These are phyloP conservation scores for Plenodomus biglobosus DNA, from an alignment of 2,329 filamentous ascomycete species.

Conservation along the genomic window DNA sequence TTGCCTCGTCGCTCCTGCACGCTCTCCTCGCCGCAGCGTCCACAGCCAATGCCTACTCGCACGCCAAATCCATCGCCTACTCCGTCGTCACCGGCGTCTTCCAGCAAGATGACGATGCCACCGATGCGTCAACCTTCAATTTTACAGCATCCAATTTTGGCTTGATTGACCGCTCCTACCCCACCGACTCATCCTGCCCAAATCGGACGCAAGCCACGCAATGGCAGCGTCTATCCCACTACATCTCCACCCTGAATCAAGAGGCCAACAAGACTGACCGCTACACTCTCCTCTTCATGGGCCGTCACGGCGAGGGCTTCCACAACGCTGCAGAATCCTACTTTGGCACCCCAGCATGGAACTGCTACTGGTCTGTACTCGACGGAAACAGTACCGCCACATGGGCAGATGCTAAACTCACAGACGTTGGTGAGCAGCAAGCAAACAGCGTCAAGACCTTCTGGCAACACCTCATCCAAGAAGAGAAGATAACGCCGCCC, in stretches of 20 bases:
- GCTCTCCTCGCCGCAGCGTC: slow-evolving; percentile 20
- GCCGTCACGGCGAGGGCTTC: slow-evolving; percentile 68
- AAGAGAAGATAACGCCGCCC: slow-evolving; percentile 61
- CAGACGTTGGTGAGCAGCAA: slow-evolving; percentile 58
- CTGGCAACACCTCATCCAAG: slow-evolving; percentile 55
- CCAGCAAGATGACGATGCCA: slow-evolving; percentile 62
- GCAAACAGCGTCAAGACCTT: slow-evolving; percentile 61
- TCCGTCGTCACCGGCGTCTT: slow-evolving; percentile 64
- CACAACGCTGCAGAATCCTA: slow-evolving; percentile 67
- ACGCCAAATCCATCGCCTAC: slow-evolving; percentile 56
- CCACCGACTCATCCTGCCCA: slow-evolving; percentile 51
- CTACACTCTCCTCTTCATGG: slow-evolving; percentile 70
- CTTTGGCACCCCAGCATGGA: slow-evolving; percentile 70
- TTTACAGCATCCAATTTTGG: slow-evolving; percentile 60
- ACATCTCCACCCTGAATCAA: slow-evolving; percentile 59
- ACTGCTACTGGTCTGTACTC: slow-evolving; percentile 67
- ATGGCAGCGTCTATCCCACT: slow-evolving; percentile 66
- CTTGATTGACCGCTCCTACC: slow-evolving; percentile 63
- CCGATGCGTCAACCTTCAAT: slow-evolving; percentile 57
- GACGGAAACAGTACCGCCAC: slow-evolving; percentile 64
- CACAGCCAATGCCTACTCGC: slow-evolving; percentile 16
- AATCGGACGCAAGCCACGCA: slow-evolving; percentile 53
- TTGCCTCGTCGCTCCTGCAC: slow-evolving; percentile 19
- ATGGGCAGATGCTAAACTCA: slow-evolving; percentile 68
- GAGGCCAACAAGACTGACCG: slow-evolving; percentile 49